phyloP scores from a whole-genome alignment of 2,329 filamentous ascomycete species.

The Helicocarpus griseus region DNA sequence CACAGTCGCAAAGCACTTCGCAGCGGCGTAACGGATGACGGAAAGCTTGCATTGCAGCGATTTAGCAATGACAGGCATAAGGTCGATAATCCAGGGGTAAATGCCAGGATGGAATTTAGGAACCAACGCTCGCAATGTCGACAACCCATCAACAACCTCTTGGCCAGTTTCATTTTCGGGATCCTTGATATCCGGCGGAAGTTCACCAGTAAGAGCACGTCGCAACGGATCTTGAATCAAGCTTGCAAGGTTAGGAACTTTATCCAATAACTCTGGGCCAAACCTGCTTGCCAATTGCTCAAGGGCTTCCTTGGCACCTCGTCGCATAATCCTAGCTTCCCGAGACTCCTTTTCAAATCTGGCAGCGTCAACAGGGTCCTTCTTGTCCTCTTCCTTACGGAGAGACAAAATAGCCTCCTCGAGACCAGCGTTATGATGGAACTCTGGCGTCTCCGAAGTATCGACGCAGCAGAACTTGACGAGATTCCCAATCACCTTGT shows the following conservation, averaged over 20 bases:
- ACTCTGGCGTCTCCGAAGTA: constrained; percentile 94
- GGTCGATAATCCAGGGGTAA: constrained; percentile 67
- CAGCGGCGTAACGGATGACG: constrained; percentile 90
- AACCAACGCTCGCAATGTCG: constrained; percentile 81
- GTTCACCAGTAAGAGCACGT: constrained; percentile 59
- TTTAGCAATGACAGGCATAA: constrained; percentile 78
- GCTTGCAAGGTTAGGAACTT: constrained; percentile 68
- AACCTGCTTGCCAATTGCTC: constrained; percentile 78
- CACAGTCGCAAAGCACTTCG: constrained; percentile 93
- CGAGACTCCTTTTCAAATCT: constrained; percentile 85
- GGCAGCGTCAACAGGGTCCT: constrained; percentile 82
- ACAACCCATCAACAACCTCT: constrained; percentile 88
- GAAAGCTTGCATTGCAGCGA: constrained; percentile 81
- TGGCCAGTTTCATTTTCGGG: constrained; percentile 71
- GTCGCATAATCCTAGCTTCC: constrained; percentile 77
- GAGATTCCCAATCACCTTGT: constrained; percentile 91
- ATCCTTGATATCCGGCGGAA: constrained; percentile 65
- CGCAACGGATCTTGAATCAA: constrained; percentile 76
- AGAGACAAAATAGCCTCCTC: constrained; percentile 79
- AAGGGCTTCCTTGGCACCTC: constrained; percentile 87
- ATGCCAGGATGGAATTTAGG: constrained; percentile 73
- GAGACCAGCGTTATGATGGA: constrained; percentile 69
- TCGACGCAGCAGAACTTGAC: constrained; percentile 98
- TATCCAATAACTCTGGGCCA: constrained; percentile 65
- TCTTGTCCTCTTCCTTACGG: constrained; percentile 91